Evolutionary conservation across 441 rosid genomes (phyloP).

Genomic region (Pelargonium myrrhifolium): DNA sequence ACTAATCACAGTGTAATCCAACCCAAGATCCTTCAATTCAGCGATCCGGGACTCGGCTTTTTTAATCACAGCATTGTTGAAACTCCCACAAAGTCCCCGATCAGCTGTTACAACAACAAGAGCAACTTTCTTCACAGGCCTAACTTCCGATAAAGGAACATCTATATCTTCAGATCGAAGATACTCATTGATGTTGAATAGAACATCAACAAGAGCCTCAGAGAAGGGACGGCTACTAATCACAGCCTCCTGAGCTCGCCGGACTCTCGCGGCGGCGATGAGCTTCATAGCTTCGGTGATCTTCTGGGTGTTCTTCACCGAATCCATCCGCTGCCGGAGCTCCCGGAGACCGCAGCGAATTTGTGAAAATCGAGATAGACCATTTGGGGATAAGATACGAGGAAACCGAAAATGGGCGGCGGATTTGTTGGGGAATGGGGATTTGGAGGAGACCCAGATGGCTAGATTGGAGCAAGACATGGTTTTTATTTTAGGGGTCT

Average conservation of each 20-base stretch:
- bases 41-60: slow-evolving; percentile 58
- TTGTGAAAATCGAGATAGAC: slow-evolving; percentile 42
- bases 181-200: slow-evolving; percentile 80
- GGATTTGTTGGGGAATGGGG: slow-evolving; percentile 51
- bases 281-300: slow-evolving; percentile 97
- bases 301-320: slow-evolving; percentile 86
- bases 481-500: slow-evolving; percentile 5
- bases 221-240: slow-evolving; percentile 85
- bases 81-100: slow-evolving; percentile 84
- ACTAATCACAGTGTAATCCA: slow-evolving; percentile 49
- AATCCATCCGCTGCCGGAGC: slow-evolving; percentile 59
- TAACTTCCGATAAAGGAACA: slow-evolving; percentile 60
- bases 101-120: slow-evolving; percentile 80
- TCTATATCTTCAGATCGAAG: slow-evolving; percentile 74
- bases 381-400: slow-evolving; percentile 36
- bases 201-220: slow-evolving; percentile 76
- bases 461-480: slow-evolving; percentile 64
- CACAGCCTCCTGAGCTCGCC: slow-evolving; percentile 94
- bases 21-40: slow-evolving; percentile 44
- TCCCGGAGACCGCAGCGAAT: slow-evolving; percentile 74
- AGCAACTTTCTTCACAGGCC: slow-evolving; percentile 88
- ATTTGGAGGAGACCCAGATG: slow-evolving; percentile 59
- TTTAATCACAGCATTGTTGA: slow-evolving; percentile 49
- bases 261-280: slow-evolving; percentile 88
- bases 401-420: slow-evolving; percentile 39